Evolutionary conservation across 768 basidiomycete species (phyloP), one percentile per base, ranked within the genome.

Genomic region (Gautieria morchelliformis): DNA sequence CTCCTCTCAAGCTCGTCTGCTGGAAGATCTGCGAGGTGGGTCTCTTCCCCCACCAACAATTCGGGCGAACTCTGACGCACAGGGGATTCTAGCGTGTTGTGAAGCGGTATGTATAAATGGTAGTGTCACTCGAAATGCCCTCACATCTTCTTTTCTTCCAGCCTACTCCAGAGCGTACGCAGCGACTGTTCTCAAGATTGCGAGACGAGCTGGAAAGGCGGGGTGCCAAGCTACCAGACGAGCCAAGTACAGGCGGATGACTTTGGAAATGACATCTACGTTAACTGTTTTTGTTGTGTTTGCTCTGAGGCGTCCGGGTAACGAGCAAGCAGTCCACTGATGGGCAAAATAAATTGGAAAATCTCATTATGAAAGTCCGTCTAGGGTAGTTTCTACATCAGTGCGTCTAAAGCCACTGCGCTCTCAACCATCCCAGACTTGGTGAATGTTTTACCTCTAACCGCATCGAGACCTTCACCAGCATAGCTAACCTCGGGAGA

Each of bases 401-500:
- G 72, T 54, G 75, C 79, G 63, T 90, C 87, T 60, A 93, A 71
- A 66, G 89, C 87, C 66, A 85, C 85, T 33, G 85, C 63, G 19
- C 72, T 71, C 64, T 74, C 80, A 17, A 85, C 85, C 37, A 80
- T 67, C 10, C 91, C 92, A 15, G 87, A 88, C 68, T 80, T 88
- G 47, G 78, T 78, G 69, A 93, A 87, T 30, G 70, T 79, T 75
- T 85, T 85, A 46, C 92, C 93, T 69, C 83, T 84, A 49, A 89
- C 77, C 49, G 69, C 72, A 64, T 88, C 84, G 59, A 98, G 71
- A 1, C 93, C 95, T 69, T 99, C 96, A 15, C 96, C 96, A 20
- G 87, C 86, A 62, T 97, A 99, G 64, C 82, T 87, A 58, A 94
- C 84, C 9, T 85, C 73, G 17, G 96, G 93, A 2, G 89, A 89